Evolutionary conservation across 108 stramenopile species (phyloP), one percentile per base, ranked within the genome.

Genomic region (Fragilaria crotonensis): DNA sequence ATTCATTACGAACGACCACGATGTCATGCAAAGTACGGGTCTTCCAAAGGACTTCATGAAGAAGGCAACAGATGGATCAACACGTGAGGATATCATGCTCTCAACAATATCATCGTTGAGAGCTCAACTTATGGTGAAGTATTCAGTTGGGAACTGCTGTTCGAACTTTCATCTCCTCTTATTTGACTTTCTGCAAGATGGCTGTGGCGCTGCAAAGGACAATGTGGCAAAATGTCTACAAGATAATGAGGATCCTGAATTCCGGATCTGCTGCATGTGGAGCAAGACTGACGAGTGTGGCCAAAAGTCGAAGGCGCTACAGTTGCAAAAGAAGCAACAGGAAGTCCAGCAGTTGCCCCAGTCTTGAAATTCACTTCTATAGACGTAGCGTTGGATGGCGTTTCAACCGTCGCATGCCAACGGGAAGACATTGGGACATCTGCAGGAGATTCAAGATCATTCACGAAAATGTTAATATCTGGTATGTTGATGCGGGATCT

Each of bases 121-220:
- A 47, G 14, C 64, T 33, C 77, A 78, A 47, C 48, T 78, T 19
- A 22, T 48, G 20, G 46, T 68, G 4, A 25, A 59, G 28, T 57
- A 62, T 25, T 67, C 57, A 1, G 30, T 73, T 23, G 77, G 72
- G n/a, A 78, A 78, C 45, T 78, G 77, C 33, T 78, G 77, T 51
- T 69, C 67, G 33, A 78, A 70, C 56, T 70, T 68, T 33, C 72
- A 73, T 36, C 9, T 54, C 18, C 60, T 78, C 19, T 46, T 73
- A 4, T 63, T 67, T 47, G 68, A 78, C 57, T 70, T 78, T 32
- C 45, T 78, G 23, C 31, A 51, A 3, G 77, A 66, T 2, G 77
- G 72, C 19, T 78, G 72, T 66, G 77, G 77, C 22, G 58, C 64
- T 22, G 48, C 48, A 2, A 41, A 19, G 14, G 61, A 66, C 4